These are phyloP conservation scores for Phoenix roebelenii DNA, from an alignment of 176 grass and related monocot genomes.

Conservation along the genomic window DNA sequence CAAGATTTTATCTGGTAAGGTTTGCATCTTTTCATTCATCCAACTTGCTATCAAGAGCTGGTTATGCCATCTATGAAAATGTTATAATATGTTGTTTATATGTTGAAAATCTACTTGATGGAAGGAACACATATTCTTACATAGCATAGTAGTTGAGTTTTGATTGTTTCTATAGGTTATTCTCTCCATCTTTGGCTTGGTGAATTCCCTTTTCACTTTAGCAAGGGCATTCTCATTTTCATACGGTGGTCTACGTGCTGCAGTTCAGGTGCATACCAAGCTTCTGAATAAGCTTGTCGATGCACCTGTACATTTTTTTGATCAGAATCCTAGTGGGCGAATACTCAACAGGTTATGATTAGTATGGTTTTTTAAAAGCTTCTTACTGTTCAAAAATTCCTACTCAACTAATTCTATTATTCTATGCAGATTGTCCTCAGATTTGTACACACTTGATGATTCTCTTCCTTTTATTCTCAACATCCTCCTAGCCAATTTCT, in stretches of 20 bases:
- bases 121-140: no score
- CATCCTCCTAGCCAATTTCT: slow-evolving; percentile 89
- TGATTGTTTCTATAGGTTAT: slow-evolving; percentile 43
- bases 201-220: slow-evolving; percentile 82
- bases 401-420: slow-evolving; percentile 1
- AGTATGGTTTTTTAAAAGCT: neutral
- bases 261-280: slow-evolving; percentile 64
- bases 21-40: slow-evolving; percentile 8
- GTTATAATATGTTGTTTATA: no score
- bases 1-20: slow-evolving; percentile 83
- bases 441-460: slow-evolving; percentile 86
- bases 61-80: no score
- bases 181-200: slow-evolving; percentile 69
- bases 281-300: slow-evolving; percentile 66
- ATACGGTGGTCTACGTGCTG: slow-evolving; percentile 72
- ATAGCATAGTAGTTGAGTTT: neutral
- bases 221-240: slow-evolving; percentile 87
- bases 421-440: slow-evolving; percentile 74
- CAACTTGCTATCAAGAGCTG: neutral
- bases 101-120: no score
- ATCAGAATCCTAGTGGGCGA: slow-evolving; percentile 77
- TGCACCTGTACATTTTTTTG: slow-evolving; percentile 77
- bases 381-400: neutral
- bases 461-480: slow-evolving; percentile 99
- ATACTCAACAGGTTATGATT: slow-evolving; percentile 73